Percentiles rank a stretch among this genome's conserved stretches.
Conservation (phyloP, 495 filamentous ascomycete species). For the Aspergillus coremiiformis region DNA sequence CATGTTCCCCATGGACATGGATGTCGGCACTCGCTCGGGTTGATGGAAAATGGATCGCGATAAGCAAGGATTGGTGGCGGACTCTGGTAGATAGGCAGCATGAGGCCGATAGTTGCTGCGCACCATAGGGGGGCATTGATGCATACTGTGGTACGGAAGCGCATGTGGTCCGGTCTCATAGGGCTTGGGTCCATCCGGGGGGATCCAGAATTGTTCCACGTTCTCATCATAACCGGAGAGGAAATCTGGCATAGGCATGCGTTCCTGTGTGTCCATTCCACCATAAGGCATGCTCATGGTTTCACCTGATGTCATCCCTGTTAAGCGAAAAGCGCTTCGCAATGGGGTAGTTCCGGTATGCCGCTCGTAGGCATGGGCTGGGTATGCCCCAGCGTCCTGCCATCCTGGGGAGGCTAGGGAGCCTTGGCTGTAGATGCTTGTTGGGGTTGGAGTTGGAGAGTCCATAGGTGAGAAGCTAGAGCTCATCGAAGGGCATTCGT, state of each 20-base stretch:
- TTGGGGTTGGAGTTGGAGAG: constrained; percentile 39
- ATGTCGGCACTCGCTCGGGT: constrained; percentile 32
- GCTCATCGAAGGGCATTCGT: constrained; percentile 41
- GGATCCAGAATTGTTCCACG: constrained; percentile 39
- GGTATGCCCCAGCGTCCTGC: constrained; percentile 31
- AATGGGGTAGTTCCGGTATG: constrained; percentile 30
- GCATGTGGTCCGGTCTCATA: constrained; percentile 24
- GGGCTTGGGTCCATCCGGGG: constrained; percentile 34
- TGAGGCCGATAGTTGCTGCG: constrained; percentile 34
- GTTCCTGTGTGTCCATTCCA: constrained; percentile 32
- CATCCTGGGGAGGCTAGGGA: constrained; percentile 37
- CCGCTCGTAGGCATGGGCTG: constrained; percentile 26
- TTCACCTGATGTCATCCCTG: constrained; percentile 30
- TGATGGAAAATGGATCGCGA: constrained; percentile 41
- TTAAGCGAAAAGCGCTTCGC: constrained; percentile 34
- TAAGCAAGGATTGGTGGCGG: constrained; percentile 36
- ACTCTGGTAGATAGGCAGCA: constrained; percentile 33
- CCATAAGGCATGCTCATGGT: constrained; percentile 29
- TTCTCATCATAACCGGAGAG: constrained; percentile 38
- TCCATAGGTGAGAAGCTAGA: constrained; percentile 41
- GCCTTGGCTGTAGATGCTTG: constrained; percentile 38
- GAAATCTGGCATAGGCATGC: constrained; percentile 35
- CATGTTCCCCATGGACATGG: constrained; percentile 40
- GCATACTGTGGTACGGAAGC: constrained; percentile 33
- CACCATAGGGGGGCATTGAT: constrained; percentile 32